Base-by-base conservation (phyloP, 495 filamentous ascomycete genomes). In the Glarea lozoyensis region DNA sequence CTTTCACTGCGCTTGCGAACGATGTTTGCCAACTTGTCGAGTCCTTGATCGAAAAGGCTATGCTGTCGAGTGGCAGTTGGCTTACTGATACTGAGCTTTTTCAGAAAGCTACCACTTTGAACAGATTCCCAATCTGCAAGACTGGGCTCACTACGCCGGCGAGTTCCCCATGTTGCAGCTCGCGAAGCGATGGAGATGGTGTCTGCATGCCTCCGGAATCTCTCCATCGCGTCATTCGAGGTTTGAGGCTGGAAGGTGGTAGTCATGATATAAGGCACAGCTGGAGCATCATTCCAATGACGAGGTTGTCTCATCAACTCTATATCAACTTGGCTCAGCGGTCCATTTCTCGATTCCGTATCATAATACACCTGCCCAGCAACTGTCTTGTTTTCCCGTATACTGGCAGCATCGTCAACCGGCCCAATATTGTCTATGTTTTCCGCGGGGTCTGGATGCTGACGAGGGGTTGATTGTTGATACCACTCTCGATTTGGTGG, bases 141-240 rank as follows among this genome's bases (percentile, higher is more conserved):
- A 50, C 65, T 73, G 16, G 68, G 67, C 35, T 83, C 63, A 52
- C 76, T 83, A 17, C 75, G 60, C 19, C 76, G 71, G 12, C 77
- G 69, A 1, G 80, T 84, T 10, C 82, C 82, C 79, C 82, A 84
- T 2, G 84, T 89, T 17, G 83, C 84, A 18, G 73, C 69, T 32
- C 80, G 69, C 3, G 84, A 88, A 16, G 72, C 60, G 11, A 73
- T 62, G 1, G 72, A 75, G 7, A 66, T 62, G 27, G 61, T 69
- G 40, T 76, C 73, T 30, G 63, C 58, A 45, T 64, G 67, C 49
- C 62, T 58, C 12, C 68, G 58, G 40, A 68, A 75, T 25, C 50
- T 58, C 16, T 55, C 62, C 0, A 78, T 78, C n/a, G 72, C 73
- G 15, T 60, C 69, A 21, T 73, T 64, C 2, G 74, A 63, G 13